phyloP scores from a whole-genome alignment of 345 rosid species.

The Geranium brycei region DNA sequence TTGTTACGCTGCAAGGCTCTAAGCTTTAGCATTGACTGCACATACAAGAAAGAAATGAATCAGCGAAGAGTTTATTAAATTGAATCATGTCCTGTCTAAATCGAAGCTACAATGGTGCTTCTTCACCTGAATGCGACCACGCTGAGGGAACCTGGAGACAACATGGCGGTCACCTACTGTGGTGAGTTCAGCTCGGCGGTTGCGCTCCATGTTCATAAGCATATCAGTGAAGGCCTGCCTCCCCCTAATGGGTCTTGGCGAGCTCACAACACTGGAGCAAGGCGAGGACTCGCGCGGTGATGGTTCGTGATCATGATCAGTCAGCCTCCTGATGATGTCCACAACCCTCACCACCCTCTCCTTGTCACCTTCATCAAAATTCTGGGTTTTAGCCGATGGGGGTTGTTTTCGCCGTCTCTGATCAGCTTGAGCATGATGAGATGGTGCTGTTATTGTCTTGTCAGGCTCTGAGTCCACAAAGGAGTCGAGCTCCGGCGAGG shows the following conservation, averaged over 20 bases:
- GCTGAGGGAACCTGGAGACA: slow-evolving; percentile 57
- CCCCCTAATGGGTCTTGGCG: slow-evolving; percentile 33
- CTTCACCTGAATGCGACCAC: slow-evolving; percentile 71
- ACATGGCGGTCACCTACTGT: slow-evolving; percentile 29
- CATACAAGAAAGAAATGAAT: neutral
- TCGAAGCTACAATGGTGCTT: neutral
- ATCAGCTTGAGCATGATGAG: slow-evolving; percentile 8
- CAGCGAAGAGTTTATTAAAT: no score
- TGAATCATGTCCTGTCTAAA: no score
- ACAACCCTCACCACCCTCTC: slow-evolving; percentile 39
- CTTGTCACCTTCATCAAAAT: slow-evolving; percentile 9
- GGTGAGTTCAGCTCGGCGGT: slow-evolving; percentile 41
- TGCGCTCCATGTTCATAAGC: slow-evolving; percentile 20
- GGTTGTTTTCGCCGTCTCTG: neutral
- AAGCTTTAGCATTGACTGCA: slow-evolving; percentile 56
- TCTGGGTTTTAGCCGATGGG: no score
- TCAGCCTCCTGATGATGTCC: slow-evolving; percentile 53
- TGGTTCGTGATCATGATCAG: slow-evolving; percentile 12
- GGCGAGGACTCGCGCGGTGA: neutral
- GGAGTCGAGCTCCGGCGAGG: neutral
- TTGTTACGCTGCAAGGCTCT: slow-evolving; percentile 41
- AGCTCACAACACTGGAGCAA: neutral
- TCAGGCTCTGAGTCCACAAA: neutral
- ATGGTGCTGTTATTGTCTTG: neutral
- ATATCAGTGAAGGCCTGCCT: slow-evolving; percentile 12